phyloP scores from a whole-genome alignment of 352 stramenopile genomes.

The Aphanomyces astaci region DNA sequence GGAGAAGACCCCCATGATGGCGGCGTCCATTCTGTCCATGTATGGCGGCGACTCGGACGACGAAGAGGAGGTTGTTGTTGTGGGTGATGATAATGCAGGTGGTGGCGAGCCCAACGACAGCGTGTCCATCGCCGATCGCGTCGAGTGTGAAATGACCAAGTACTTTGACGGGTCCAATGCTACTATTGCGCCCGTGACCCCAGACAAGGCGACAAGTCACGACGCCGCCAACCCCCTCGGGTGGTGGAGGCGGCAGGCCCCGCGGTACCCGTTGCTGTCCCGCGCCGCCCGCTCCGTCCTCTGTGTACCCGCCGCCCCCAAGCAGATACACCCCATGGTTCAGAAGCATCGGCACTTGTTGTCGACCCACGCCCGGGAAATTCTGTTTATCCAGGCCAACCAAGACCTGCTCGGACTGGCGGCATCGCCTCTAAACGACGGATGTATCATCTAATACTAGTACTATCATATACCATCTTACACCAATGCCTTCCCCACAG shows the following conservation, averaged over 20 bases:
- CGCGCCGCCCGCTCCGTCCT: not conserved
- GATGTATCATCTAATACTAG: not conserved
- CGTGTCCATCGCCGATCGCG: not conserved
- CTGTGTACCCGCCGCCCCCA: not conserved
- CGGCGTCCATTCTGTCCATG: slow-evolving; percentile 12
- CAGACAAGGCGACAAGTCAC: no score
- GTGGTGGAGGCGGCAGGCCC: slow-evolving; percentile 17
- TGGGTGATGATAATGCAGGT: no score
- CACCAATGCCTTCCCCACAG: no score
- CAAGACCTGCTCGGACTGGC: not conserved
- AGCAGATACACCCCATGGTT: not conserved
- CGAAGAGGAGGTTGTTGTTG: no score
- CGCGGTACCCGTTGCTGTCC: slow-evolving; percentile 6
- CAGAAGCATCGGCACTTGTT: not conserved
- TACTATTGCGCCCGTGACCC: no score
- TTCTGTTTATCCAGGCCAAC: slow-evolving; percentile 13
- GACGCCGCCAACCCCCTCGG: not conserved
- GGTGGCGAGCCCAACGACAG: not conserved
- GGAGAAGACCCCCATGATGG: not conserved
- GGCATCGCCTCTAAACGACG: not conserved
- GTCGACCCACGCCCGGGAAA: not conserved
- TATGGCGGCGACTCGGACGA: slow-evolving; percentile 22
- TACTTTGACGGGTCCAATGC: slow-evolving; percentile 11
- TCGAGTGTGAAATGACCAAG: slow-evolving; percentile 4
- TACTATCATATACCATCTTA: no score